These are phyloP conservation scores for Lodderomyces parapsilosis DNA, from an alignment of 1,139 yeast genomes.

Conservation along the genomic window DNA sequence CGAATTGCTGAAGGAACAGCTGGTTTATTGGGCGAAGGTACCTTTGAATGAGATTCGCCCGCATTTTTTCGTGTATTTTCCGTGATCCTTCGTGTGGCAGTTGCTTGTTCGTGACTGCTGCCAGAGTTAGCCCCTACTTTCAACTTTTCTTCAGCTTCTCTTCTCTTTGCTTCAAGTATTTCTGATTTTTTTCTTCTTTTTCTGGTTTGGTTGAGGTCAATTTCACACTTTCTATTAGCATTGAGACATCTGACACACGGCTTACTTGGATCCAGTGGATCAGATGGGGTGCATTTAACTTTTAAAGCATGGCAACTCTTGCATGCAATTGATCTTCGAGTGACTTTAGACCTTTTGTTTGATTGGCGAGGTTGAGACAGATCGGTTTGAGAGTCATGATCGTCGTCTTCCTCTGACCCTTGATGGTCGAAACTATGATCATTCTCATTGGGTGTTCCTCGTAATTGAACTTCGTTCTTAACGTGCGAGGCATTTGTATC, in stretches of 20 bases:
- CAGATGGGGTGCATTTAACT: constrained; percentile 78
- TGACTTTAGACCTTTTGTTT: constrained; percentile 15
- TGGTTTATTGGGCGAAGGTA: background rate
- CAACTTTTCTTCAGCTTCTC: constrained; percentile 9
- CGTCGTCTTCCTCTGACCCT: constrained; percentile 2
- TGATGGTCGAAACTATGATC: background rate
- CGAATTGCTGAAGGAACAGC: background rate
- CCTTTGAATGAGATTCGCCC: background rate
- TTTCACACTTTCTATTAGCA: constrained; percentile 62
- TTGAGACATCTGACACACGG: constrained; percentile 76
- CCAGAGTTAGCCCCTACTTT: background rate
- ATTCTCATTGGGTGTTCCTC: background rate
- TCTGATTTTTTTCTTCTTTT: constrained; percentile 48
- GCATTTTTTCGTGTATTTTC: background rate
- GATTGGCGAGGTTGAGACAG: background rate
- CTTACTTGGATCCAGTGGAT: constrained; percentile 53
- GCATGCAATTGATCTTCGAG: constrained; percentile 58
- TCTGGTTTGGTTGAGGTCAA: constrained; percentile 60
- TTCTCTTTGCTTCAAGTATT: constrained; percentile 19
- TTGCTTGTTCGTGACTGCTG: background rate
- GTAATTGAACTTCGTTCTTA: background rate
- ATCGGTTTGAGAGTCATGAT: background rate
- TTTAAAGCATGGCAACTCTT: constrained; percentile 77
- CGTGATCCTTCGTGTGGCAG: background rate
- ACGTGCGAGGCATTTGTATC: background rate